These are phyloP conservation scores for Kalmanozyma brasiliensis DNA, from an alignment of 1,284 basidiomycete genomes.

Conservation along the genomic window DNA sequence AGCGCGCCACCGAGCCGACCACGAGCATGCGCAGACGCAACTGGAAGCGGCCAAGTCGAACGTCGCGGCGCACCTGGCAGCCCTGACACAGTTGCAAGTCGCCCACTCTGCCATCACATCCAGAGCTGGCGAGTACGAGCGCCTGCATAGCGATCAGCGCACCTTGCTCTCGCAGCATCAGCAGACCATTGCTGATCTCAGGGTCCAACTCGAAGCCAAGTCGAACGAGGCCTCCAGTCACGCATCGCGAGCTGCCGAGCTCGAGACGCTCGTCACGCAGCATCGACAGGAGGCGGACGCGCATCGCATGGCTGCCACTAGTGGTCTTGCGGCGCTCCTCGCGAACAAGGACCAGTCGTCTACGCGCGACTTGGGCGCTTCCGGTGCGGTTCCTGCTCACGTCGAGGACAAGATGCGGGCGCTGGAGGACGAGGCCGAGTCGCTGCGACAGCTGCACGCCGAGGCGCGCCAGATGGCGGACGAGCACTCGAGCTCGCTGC, in stretches of 20 bases:
- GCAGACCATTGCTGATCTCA: conserved; percentile 79
- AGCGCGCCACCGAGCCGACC: conserved; percentile 83
- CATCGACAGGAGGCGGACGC: conserved; percentile 62
- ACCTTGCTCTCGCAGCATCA: conserved; percentile 60
- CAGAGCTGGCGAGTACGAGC: conserved; percentile 84
- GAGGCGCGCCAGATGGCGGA: conserved; percentile 68
- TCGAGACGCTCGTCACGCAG: conserved; percentile 77
- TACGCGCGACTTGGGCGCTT: conserved; percentile 35
- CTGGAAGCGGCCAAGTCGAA: conserved; percentile 73
- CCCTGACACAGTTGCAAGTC: conserved; percentile 83
- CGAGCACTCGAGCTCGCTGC: conserved; percentile 70
- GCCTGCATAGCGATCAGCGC: conserved; percentile 72
- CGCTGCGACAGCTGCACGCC: conserved; percentile 61
- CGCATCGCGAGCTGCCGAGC: conserved; percentile 80
- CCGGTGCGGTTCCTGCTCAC: conserved; percentile 42
- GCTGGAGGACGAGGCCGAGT: conserved; percentile 61
- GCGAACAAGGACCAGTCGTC: conserved; percentile 49
- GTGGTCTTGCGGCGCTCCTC: conserved; percentile 60
- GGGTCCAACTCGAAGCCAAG: conserved; percentile 75
- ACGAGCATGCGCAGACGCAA: conserved; percentile 75
- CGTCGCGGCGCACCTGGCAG: conserved; percentile 83
- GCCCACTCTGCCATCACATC: conserved; percentile 80
- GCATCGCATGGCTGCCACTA: conserved; percentile 60
- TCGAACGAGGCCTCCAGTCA: conserved; percentile 63
- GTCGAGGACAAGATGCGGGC: conserved; percentile 60